Base-by-base conservation (phyloP, 305 asterid species). In the Fraxinus paxiana region DNA sequence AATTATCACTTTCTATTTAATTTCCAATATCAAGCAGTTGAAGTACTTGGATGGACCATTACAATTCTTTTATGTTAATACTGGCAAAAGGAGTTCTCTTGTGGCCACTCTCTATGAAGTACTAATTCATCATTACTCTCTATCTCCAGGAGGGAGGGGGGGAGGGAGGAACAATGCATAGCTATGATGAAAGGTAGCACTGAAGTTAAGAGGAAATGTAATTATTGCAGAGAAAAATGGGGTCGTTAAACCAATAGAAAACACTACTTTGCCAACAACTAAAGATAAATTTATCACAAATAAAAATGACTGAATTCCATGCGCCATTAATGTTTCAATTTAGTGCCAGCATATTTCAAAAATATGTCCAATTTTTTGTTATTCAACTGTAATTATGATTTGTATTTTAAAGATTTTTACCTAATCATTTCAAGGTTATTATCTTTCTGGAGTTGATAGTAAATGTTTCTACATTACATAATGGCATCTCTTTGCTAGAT, bases 401-500 rank as follows among this genome's bases (percentile, higher is more conserved):
- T 20, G 69, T 20, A 20, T 59, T 59, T 59, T 59, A 18, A 17
- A 59, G 13, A 18, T 59, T 18, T 59, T 59, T 54, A 56, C 67
- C 61, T 56, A 56, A 56, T 56, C 67, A 18, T 56, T 56, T 6
- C 28, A 56, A 56, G 10, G 65, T 54, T 54, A 51, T n/a, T 15
- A 56, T 17, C 26, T 56, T 56, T 56, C 28, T 18, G 28, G 8
- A 17, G 67, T 26, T 9, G 18, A 65, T 24, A 26, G 73, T 10
- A 28, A 65, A 65, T 12, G 34, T 9, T 65, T 28, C 73, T 65
- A 24, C 30, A 12, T 65, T 22, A 65, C 18, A 9, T 65, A 28
- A 24, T 65, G 73, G 73, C 73, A 65, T 65, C 73, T 65, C 35
- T 26, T 65, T 10, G n/a, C 73, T 65, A 65, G 73, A 24, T 65